These are phyloP conservation scores for Ustilago bromivora DNA, from an alignment of 1,284 basidiomycete species.

Conservation along the genomic window DNA sequence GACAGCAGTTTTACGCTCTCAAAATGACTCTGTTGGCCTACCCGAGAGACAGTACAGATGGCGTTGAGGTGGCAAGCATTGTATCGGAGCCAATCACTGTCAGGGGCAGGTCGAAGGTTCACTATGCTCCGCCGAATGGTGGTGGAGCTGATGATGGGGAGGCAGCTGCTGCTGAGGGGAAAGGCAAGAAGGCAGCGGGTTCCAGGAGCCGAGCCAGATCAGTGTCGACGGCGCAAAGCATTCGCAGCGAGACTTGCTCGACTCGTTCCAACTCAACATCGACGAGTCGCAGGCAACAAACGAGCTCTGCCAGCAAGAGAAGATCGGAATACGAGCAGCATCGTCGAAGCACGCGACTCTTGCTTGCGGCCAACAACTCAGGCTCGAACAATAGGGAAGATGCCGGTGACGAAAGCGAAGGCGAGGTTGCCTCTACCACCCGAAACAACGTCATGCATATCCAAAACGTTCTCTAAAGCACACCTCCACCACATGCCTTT, in stretches of 20 bases:
- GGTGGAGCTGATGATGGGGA: not conserved
- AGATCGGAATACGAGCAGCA: not conserved
- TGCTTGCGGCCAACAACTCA: not conserved
- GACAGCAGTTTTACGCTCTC: conserved; percentile 52
- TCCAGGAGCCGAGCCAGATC: not conserved
- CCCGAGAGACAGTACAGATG: conserved; percentile 5
- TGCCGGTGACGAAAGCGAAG: conserved; percentile 10
- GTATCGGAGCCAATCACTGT: conserved; percentile 47
- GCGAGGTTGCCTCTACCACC: not conserved
- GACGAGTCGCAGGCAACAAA: not conserved
- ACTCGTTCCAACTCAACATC: not conserved
- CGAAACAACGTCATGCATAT: conserved; percentile 42
- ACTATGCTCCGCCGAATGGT: conserved; percentile 21
- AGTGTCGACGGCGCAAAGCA: not conserved
- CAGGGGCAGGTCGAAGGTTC: conserved; percentile 45
- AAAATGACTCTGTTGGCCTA: conserved; percentile 46
- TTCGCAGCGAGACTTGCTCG: not conserved
- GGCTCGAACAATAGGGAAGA: conserved; percentile 5
- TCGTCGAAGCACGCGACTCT: conserved; percentile 22
- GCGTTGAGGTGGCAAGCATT: conserved; percentile 31
- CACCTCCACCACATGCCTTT: not conserved
- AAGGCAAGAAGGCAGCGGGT: not conserved
- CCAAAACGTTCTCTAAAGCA: conserved; percentile 29
- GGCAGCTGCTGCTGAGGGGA: not conserved
- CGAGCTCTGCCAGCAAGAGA: not conserved